Base-by-base conservation (phyloP, 2,329 filamentous ascomycete species). In the Claviceps capensis region DNA sequence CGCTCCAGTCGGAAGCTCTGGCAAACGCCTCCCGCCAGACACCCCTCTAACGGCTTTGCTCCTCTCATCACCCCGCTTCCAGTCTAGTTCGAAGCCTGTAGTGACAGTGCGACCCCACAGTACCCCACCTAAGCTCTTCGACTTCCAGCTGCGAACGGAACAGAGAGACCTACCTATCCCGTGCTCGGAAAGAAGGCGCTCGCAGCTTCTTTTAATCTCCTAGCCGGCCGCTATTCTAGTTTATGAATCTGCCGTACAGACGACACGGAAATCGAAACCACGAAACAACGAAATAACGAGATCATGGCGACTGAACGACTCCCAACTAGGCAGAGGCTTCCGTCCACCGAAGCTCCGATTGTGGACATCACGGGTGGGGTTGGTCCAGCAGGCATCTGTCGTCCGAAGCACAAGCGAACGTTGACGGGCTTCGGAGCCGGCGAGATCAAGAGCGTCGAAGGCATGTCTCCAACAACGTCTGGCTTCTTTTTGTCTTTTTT, bases 341-440 rank as follows among this genome's bases (percentile, higher is more conserved):
- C 86, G 53, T 95, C 88, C 19, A 84, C 79, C 53, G 82, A 85
- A 58, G 87, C 87, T 60, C 90, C 90, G 47, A 83, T 96, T 60
- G 81, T 86, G 57, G 88, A 95, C 65, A 83, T 97, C 56, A 78
- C 87, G 67, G 90, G 89, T 58, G 84, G 87, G 17, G 81, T 96
- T 53, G 85, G 85, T n/a, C 88, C 89, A 42, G 84, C 83, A 43
- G 91, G 94, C 65, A 83, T 86, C 70, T 81, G 79, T 26, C 79
- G 93, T 55, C 93, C 93, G 46, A 98, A 97, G 73, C 93, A 98
- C 74, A 96, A 88, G 76, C 82, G 93, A 60, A 97, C 91, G n/a
- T 86, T 87, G 59, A 98, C 93, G 9, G 93, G 93, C 8, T 93
- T 97, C 65, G 90, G 89, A 37, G 79, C 89, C 30, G 75, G 80